Evolutionary conservation across 306 rosid genomes (phyloP).

Genomic region (Prunus armeniaca): DNA sequence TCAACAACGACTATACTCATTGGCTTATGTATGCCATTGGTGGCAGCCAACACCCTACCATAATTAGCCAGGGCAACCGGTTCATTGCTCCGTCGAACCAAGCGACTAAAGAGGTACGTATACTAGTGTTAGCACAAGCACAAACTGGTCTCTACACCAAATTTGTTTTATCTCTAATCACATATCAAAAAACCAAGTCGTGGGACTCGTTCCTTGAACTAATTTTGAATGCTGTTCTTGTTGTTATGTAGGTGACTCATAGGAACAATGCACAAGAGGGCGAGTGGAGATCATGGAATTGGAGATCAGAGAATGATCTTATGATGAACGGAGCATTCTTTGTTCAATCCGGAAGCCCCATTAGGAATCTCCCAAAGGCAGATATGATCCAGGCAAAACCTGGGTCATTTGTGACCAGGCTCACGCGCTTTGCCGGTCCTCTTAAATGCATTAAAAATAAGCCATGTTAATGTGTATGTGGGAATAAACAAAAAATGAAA

Average conservation of each 20-base stretch:
- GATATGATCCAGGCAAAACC: conserved; percentile 29
- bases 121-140: not conserved
- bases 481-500: not conserved
- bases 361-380: not conserved
- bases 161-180: too few species aligned
- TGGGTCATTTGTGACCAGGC: conserved; percentile 30
- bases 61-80: conserved; percentile 73
- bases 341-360: conserved; percentile 32
- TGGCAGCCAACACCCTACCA: conserved; percentile 62
- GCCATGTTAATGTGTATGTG: conserved; percentile 31
- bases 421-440: conserved; percentile 51
- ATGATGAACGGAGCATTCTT: conserved; percentile 52
- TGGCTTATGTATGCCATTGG: conserved; percentile 93
- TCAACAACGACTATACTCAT: conserved; percentile 82
- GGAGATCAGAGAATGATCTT: conserved; percentile 54
- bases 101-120: conserved; percentile 53
- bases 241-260: conserved; percentile 44
- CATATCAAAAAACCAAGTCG: not conserved
- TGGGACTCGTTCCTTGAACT: not conserved
- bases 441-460: conserved; percentile 29
- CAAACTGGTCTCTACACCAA: too few species aligned
- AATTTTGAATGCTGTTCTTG: not conserved
- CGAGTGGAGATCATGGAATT: conserved; percentile 52
- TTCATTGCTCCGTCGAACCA: conserved; percentile 54
- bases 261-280: conserved; percentile 41